Evolutionary conservation across 2,329 filamentous ascomycete species (phyloP), one percentile per base, ranked within the genome.

Genomic region (Leptographium lundbergii): DNA sequence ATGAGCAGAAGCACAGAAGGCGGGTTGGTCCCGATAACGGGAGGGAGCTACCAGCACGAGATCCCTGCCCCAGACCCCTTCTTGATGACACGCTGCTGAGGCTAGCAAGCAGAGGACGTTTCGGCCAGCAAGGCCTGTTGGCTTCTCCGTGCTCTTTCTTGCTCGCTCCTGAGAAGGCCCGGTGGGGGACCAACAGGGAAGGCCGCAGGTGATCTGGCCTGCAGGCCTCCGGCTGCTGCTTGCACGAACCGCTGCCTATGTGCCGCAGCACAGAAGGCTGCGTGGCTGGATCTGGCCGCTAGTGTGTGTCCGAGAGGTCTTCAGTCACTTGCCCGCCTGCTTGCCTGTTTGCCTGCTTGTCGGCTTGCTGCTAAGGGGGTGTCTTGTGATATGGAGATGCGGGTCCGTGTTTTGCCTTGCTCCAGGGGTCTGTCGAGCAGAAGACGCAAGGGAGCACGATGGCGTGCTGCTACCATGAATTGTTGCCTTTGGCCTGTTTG

Each of bases 91-190:
- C 45, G 39, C 29, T 32, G 29, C n/a, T 34, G 42, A 25, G 22
- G 25, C 22, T 42, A 27, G 27, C 50, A 47, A n/a, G 36, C 34
- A 39, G 47, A 66, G 63, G 62, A 67, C 68, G 70, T 74, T 73
- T 73, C 68, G 69, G 68, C 68, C 65, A 69, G 72, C 71, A 72
- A 67, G 71, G 52, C 57, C 59, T 59, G 48, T 61, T 51, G 17
- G 39, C 61, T 60, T 61, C 58, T 58, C 45, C 57, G 25, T 57
- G 56, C 51, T 55, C 25, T 45, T 69, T 55, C 25, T 45, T 69
- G 66, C n/a, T 25, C 10, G 10, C 45, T 48, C 60, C 63, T 59
- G 59, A 25, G 1, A 3, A 14, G 7, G 29, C 9, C 54, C 27
- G 48, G 24, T 51, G 48, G 48, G 48, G 22, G 48, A n/a, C n/a